Percentiles rank a stretch among this genome's conserved stretches.
phyloP scores from a whole-genome alignment of 2,329 filamentous ascomycete genomes.

The Aspergillus amoenus region DNA sequence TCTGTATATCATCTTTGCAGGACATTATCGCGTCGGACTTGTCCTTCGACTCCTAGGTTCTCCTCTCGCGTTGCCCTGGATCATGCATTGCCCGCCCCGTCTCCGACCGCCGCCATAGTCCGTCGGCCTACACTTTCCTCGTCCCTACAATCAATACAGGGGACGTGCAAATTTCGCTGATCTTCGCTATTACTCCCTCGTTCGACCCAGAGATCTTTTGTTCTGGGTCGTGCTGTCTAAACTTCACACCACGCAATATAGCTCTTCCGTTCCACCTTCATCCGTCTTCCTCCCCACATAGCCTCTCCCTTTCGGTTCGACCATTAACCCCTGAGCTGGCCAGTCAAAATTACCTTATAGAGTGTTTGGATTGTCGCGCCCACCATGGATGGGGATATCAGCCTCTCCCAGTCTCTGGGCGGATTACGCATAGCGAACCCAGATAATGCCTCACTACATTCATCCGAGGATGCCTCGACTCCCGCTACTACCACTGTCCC shows the following conservation, averaged over 20 bases:
- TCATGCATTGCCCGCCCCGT: conserved; percentile 33
- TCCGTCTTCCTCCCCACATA: conserved; percentile 12
- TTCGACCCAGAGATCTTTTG: conserved; percentile 3
- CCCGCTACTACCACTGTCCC: conserved; percentile 25
- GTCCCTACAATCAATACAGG: conserved; percentile 5
- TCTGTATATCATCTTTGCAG: not conserved
- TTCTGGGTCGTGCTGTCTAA: conserved; percentile 12
- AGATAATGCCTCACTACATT: conserved; percentile 63
- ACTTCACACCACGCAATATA: conserved; percentile 11
- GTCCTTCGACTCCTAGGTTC: conserved; percentile 3
- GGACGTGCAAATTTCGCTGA: not conserved
- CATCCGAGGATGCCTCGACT: conserved; percentile 34
- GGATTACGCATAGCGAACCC: conserved; percentile 96
- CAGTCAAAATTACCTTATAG: conserved; percentile 6
- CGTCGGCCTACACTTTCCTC: conserved; percentile 20
- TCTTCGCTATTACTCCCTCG: conserved; percentile 1
- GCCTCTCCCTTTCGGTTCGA: conserved; percentile 7
- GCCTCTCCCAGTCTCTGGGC: conserved; percentile 86
- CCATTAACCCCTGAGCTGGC: conserved; percentile 9
- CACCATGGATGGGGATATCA: conserved; percentile 87
- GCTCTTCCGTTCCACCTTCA: conserved; percentile 13
- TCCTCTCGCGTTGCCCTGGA: conserved; percentile 18
- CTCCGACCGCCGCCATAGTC: conserved; percentile 35
- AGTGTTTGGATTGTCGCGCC: conserved; percentile 15
- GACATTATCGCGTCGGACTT: not conserved